Base-by-base conservation (phyloP, 2,329 filamentous ascomycete genomes). In the Diaporthe citrichinensis region DNA sequence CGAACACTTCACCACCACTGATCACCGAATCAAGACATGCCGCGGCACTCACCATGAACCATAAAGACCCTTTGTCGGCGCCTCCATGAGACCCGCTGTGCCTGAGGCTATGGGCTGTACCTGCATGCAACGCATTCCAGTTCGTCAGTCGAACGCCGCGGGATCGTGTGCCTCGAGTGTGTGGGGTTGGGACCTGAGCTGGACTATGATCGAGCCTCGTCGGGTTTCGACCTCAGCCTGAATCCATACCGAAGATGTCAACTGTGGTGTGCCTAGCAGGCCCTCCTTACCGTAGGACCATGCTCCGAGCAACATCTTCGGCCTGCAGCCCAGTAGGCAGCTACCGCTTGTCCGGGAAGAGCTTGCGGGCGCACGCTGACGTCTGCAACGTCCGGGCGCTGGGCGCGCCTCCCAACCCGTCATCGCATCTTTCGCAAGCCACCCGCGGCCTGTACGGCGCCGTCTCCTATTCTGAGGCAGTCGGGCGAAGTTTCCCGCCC, bases 401-500 rank as follows among this genome's bases (percentile, higher is more conserved):
- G 61, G 72, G 53, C 44, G 69, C 71, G 41, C 71, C 28, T 46
- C 68, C 57, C 55, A 49, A 59, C 34, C 57, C 34, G 58, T 75
- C 73, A 53, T 61, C 58, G 58, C 71, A 74, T 65, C 58, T 46
- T 73, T 65, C 44, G 34, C 46, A 51, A 65, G 51, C 71, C 39
- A 51, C 34, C 58, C 53, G 68, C 41, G 53, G 10, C n/a, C 68
- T 58, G 68, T 7, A 28, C 68, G 31, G 68, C 73, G 23, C 74
- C 67, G 53, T 69, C 72, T 71, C 51, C 49, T 44, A 59, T 71
- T 75, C 68, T 72, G 55, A 53, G 51, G 74, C 72, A 67, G 57
- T 61, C 58, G 72, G 72, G 74, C 74, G 72, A 65, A 74, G 49
- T 65, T 71, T 74, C 57, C 72, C 68, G 74, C 74, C 72, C 74